A percentile compares a stretch with the other conserved stretches of the same genome.
Conservation (phyloP, 2,329 filamentous ascomycete genomes). For the Hymenoscyphus fraxineus region DNA sequence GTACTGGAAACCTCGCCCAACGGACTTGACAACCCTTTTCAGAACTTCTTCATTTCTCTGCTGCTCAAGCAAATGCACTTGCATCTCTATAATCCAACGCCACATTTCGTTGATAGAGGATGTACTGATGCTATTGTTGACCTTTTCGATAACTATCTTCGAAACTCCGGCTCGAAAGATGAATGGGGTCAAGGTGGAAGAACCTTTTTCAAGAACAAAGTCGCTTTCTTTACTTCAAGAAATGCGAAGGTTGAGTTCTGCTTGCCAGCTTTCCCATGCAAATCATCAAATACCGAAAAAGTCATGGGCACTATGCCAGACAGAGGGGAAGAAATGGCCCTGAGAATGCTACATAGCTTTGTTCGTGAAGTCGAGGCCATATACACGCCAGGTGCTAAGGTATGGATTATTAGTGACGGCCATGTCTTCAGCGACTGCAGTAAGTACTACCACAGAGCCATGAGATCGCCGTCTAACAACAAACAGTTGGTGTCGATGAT, state of each 20-base stretch:
- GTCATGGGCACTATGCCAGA: slow-evolving; percentile 9
- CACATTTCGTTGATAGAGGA: not conserved
- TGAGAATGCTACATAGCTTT: slow-evolving; percentile 6
- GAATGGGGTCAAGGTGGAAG: slow-evolving; percentile 8
- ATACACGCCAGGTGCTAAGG: slow-evolving; percentile 11
- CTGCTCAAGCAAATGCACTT: slow-evolving; percentile 9
- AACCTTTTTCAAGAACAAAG: slow-evolving; percentile 2
- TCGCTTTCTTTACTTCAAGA: slow-evolving; percentile 8
- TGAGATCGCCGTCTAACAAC: not conserved
- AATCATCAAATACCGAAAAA: slow-evolving; percentile 8
- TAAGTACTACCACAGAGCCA: not conserved
- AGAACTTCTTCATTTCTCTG: slow-evolving; percentile 6
- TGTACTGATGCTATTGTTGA: slow-evolving; percentile 6
- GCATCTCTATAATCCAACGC: not conserved
- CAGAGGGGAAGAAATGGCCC: slow-evolving; percentile 8
- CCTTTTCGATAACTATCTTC: slow-evolving; percentile 7
- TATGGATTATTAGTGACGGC: slow-evolving; percentile 10
- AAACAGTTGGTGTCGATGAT: slow-evolving; percentile 9
- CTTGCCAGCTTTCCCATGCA: slow-evolving; percentile 7
- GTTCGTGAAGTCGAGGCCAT: slow-evolving; percentile 5
- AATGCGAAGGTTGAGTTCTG: slow-evolving; percentile 5
- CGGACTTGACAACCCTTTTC: not conserved
- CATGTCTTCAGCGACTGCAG: slow-evolving; percentile 11
- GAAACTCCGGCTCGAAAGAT: slow-evolving; percentile 5
- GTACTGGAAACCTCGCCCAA: not conserved